A percentile compares a stretch with the other conserved stretches of the same genome.
These are phyloP conservation scores for Yamadazyma nakazawae DNA, from an alignment of 805 yeast genomes.

Conservation along the genomic window DNA sequence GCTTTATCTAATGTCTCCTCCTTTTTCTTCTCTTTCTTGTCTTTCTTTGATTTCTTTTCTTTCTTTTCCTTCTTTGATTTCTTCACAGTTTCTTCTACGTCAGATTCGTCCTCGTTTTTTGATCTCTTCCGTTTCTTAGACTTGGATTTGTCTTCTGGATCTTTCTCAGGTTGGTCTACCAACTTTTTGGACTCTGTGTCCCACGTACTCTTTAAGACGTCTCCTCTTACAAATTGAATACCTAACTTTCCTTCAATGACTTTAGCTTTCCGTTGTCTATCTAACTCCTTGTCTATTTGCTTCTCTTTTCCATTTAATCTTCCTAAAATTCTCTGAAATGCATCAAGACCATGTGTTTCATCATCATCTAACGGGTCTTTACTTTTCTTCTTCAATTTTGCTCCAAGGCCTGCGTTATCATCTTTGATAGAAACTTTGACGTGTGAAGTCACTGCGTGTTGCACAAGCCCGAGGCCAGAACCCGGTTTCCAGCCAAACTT, in stretches of 20 bases:
- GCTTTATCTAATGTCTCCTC: slow-evolving; percentile 6
- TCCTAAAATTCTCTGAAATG: slow-evolving; percentile 86
- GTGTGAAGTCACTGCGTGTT: slow-evolving; percentile 70
- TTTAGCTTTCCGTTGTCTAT: slow-evolving; percentile 61
- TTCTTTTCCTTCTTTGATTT: slow-evolving; percentile 20
- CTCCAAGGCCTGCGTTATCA: slow-evolving; percentile 87
- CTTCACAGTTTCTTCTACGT: slow-evolving; percentile 15
- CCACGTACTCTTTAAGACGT: slow-evolving; percentile 79
- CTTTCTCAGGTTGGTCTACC: slow-evolving; percentile 8
- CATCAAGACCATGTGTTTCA: slow-evolving; percentile 88
- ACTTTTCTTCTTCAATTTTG: slow-evolving; percentile 59
- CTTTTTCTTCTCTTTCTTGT: slow-evolving; percentile 3
- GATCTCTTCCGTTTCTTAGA: slow-evolving; percentile 13
- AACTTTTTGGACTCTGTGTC: slow-evolving; percentile 48
- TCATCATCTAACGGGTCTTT: slow-evolving; percentile 73
- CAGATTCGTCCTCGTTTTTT: slow-evolving; percentile 16
- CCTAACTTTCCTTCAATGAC: slow-evolving; percentile 88
- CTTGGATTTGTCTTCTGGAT: not conserved
- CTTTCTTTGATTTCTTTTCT: slow-evolving; percentile 15
- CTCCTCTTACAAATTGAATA: slow-evolving; percentile 82
- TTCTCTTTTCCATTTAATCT: slow-evolving; percentile 84
- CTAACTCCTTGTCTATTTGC: slow-evolving; percentile 59
- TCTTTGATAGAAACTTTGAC: slow-evolving; percentile 79
- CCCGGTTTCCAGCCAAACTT: slow-evolving; percentile 94
- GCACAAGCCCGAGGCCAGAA: slow-evolving; percentile 71